These are phyloP conservation scores for Suhomyces taliae DNA, from an alignment of 1,139 yeast genomes.

Conservation along the genomic window DNA sequence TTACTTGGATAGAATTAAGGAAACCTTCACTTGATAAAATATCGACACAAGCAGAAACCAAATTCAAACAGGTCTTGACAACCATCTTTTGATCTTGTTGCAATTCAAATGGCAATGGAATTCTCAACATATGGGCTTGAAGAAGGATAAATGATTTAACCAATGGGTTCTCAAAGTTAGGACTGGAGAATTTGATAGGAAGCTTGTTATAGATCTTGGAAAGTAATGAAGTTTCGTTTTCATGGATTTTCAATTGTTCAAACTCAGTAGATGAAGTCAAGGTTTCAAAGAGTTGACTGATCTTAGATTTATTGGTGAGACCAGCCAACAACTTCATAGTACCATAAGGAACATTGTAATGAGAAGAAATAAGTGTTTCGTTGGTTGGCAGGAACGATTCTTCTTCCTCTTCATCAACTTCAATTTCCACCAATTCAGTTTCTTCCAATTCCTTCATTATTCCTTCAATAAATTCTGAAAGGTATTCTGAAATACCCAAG, in stretches of 20 bases:
- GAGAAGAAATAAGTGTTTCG: conserved; percentile 74
- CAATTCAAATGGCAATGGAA: conserved; percentile 56
- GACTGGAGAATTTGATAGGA: conserved; percentile 52
- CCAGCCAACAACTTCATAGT: conserved; percentile 63
- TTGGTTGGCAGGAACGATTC: conserved; percentile 59
- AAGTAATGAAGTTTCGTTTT: conserved; percentile 54
- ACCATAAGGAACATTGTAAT: conserved; percentile 60
- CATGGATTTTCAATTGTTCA: conserved; percentile 60
- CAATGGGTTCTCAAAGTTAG: conserved; percentile 52
- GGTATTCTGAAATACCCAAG: conserved; percentile 71
- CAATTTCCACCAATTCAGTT: conserved; percentile 62
- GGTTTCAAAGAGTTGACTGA: conserved; percentile 65
- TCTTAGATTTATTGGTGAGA: conserved; percentile 55
- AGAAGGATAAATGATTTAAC: conserved; percentile 73
- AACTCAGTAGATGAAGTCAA: conserved; percentile 71
- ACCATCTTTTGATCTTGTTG: conserved; percentile 55
- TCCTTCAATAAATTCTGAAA: conserved; percentile 83
- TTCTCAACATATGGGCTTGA: conserved; percentile 79
- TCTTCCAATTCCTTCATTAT: conserved; percentile 64
- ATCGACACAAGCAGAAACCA: conserved; percentile 73
- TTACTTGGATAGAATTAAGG: conserved; percentile 74
- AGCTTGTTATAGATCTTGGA: conserved; percentile 53
- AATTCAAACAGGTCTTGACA: conserved; percentile 46
- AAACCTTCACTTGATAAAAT: conserved; percentile 77
- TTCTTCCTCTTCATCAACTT: conserved; percentile 41